Conservation (phyloP, 2,329 filamentous ascomycete genomes). For the Colletotrichum theobromicola region DNA sequence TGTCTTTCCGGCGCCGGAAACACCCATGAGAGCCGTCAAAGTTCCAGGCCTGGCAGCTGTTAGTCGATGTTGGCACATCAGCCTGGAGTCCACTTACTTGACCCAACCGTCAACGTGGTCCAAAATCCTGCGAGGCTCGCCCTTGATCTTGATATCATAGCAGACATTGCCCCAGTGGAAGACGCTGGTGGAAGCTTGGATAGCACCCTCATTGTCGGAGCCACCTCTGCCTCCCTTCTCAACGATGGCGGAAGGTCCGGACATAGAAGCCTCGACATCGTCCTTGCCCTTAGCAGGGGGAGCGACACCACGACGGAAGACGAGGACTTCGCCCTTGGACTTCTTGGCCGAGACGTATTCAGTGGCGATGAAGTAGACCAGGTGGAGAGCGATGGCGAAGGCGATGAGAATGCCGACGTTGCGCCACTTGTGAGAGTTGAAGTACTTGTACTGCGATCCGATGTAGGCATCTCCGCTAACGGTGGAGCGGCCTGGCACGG, state of each 20-base stretch:
- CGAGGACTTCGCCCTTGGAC: constrained; percentile 65
- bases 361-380: constrained; percentile 53
- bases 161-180: constrained; percentile 73
- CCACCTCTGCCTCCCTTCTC: constrained; percentile 12
- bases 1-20: constrained; percentile 40
- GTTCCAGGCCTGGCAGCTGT: constrained; percentile 43
- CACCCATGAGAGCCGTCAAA: constrained; percentile 65
- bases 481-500: constrained; percentile 42
- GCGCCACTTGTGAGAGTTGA: constrained; percentile 51
- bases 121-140: constrained; percentile 66
- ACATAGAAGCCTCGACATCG: constrained; percentile 15
- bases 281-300: constrained; percentile 7
- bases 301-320: constrained; percentile 56
- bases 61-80: background rate
- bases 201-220: constrained; percentile 23
- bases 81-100: constrained; percentile 52
- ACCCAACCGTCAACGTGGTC: constrained; percentile 75
- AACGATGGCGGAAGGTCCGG: constrained; percentile 12
- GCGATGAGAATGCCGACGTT: constrained; percentile 63
- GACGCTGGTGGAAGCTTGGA: constrained; percentile 59
- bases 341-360: constrained; percentile 53
- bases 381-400: constrained; percentile 53
- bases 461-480: constrained; percentile 53
- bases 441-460: constrained; percentile 47
- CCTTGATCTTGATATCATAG: constrained; percentile 71